Conservation (phyloP, 2,329 filamentous ascomycete genomes). For the Zopfia rhizophila region DNA sequence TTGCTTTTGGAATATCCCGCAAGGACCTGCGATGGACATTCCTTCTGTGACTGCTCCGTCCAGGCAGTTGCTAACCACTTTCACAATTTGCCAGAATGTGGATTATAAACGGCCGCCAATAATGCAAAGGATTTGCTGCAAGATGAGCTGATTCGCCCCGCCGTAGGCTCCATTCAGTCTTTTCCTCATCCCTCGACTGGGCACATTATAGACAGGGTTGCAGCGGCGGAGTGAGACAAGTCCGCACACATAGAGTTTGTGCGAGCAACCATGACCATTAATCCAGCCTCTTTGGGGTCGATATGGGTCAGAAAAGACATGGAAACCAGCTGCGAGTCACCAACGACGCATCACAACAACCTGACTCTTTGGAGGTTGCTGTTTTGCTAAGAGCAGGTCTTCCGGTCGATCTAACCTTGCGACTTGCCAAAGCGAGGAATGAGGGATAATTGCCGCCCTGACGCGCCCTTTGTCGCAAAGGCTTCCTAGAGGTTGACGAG, state of each 20-base stretch:
- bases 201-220: constrained; percentile 29
- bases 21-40: constrained; percentile 29
- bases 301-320: constrained; percentile 11
- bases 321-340: constrained; percentile 23
- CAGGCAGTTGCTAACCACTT: constrained; percentile 23
- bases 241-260: not conserved
- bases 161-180: constrained; percentile 25
- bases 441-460: constrained; percentile 28
- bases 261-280: not conserved
- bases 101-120: constrained; percentile 38
- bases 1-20: constrained; percentile 18
- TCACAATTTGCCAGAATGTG: constrained; percentile 37
- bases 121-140: constrained; percentile 29
- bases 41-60: constrained; percentile 29
- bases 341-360: constrained; percentile 7
- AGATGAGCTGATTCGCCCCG: constrained; percentile 33
- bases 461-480: constrained; percentile 29
- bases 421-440: constrained; percentile 28
- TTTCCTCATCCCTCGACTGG: constrained; percentile 9
- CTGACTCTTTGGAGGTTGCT: constrained; percentile 5
- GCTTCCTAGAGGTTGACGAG: constrained; percentile 9
- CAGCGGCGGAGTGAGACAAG: constrained; percentile 38
- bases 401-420: constrained; percentile 18
- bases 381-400: constrained; percentile 4
- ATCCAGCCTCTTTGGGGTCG: not conserved